Conservation (phyloP, 768 basidiomycete genomes). For the Macrolepiota fuliginosa region DNA sequence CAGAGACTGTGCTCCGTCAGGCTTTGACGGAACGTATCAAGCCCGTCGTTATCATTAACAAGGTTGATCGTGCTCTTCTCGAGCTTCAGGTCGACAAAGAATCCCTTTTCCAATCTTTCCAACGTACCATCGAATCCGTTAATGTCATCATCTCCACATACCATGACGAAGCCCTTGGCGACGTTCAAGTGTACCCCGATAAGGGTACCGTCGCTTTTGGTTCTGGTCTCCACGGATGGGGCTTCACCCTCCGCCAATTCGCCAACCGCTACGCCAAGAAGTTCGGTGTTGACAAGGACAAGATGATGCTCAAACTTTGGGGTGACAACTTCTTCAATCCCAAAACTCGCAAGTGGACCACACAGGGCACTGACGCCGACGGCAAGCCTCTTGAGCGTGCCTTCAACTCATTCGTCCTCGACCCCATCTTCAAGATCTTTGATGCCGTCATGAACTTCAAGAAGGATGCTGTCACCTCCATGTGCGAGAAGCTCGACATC, state of each 20-base stretch:
- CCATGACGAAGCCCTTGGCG: constrained; percentile 90
- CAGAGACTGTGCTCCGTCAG: constrained; percentile 98
- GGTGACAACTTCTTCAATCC: constrained; percentile 99
- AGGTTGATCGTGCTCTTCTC: constrained; percentile 98
- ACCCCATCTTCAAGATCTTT: constrained; percentile 99
- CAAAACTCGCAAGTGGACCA: constrained; percentile 93
- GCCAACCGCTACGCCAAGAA: constrained; percentile 94
- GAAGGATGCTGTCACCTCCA: constrained; percentile 78
- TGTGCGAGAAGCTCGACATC: constrained; percentile 96
- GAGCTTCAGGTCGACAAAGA: constrained; percentile 98
- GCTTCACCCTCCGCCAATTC: constrained; percentile 98
- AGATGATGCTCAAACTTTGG: constrained; percentile 98
- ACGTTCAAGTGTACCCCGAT: constrained; percentile 99
- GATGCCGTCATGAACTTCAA: constrained; percentile 99
- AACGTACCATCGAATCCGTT: constrained; percentile 93
- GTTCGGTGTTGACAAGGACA: constrained; percentile 98
- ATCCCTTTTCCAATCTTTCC: constrained; percentile 96
- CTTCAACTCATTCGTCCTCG: constrained; percentile 97
- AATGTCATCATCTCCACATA: constrained; percentile 99
- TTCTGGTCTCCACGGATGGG: constrained; percentile 99
- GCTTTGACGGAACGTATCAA: constrained; percentile 98
- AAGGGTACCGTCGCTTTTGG: constrained; percentile 98
- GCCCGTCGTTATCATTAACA: constrained; percentile 99
- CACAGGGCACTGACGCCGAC: constrained; percentile 67
- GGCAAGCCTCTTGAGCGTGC: constrained; percentile 96